Evolutionary conservation across 176 grass and related monocot species (phyloP).

Genomic region (Ensete ventricosum): DNA sequence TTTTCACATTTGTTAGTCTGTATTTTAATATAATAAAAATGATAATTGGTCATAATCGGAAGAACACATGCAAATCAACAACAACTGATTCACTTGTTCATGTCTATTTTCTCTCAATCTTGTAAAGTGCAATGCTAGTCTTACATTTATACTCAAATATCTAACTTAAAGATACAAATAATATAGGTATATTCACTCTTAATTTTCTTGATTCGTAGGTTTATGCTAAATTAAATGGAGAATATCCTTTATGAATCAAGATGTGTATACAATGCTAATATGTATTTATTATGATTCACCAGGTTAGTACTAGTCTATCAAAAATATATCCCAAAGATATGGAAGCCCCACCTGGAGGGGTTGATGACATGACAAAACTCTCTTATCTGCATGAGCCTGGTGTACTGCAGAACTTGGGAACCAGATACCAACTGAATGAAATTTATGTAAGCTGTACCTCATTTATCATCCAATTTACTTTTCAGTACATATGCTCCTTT

Average conservation of each 20-base stretch:
- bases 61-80: too few relatives aligned
- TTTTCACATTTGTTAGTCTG: neutral
- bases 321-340: conserved; percentile 98
- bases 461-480: neutral
- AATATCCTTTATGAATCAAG: neutral
- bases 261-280: too few relatives aligned
- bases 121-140: neutral
- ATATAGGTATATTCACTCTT: neutral
- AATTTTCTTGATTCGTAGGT: neutral
- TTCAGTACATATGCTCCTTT: neutral
- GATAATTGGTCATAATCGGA: neutral
- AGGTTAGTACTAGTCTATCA: conserved; percentile 63
- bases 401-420: conserved; percentile 76
- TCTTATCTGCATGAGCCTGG: conserved; percentile 98
- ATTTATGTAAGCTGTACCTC: conserved; percentile 69
- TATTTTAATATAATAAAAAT: neutral
- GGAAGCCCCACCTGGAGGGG: conserved; percentile 84
- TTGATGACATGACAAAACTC: conserved; percentile 99
- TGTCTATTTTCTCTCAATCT: too few relatives aligned
- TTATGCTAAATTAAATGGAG: neutral
- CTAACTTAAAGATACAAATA: neutral
- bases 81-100: too few relatives aligned
- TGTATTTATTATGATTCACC: conserved; percentile 15
- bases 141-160: neutral
- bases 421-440: conserved; percentile 98